Conservation (phyloP, 768 basidiomycete species). For the Hemileccinum rubropunctum region DNA sequence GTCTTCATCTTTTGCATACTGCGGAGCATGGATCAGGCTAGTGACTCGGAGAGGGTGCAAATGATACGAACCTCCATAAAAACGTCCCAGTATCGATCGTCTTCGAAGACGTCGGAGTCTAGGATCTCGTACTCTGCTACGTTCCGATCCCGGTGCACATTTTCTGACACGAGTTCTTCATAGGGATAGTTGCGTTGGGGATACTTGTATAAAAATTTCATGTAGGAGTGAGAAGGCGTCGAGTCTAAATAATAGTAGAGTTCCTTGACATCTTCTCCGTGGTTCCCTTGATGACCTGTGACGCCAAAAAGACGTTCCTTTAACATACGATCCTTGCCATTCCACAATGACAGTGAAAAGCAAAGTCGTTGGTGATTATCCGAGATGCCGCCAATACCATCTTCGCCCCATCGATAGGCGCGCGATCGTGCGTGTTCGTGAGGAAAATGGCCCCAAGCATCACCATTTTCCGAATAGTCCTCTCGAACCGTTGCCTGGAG, state of each 20-base stretch:
- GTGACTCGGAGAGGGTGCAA: constrained; percentile 4
- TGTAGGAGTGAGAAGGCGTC: constrained; percentile 98
- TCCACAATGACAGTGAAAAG: constrained; percentile 91
- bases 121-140: constrained; percentile 91
- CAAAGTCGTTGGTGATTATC: constrained; percentile 96
- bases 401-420: constrained; percentile 98
- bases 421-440: constrained; percentile 91
- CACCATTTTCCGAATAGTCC: constrained; percentile 95
- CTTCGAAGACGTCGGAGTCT: constrained; percentile 89
- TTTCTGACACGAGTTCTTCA: constrained; percentile 88
- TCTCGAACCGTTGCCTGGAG: constrained; percentile 93
- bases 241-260: constrained; percentile 98
- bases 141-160: constrained; percentile 74
- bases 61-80: constrained; percentile 80
- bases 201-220: constrained; percentile 99
- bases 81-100: constrained; percentile 96
- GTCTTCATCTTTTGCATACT: constrained; percentile 98
- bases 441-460: constrained; percentile 94
- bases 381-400: constrained; percentile 94
- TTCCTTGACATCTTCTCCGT: constrained; percentile 99
- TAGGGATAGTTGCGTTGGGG: constrained; percentile 92
- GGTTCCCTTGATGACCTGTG: constrained; percentile 96
- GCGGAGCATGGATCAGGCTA: constrained; percentile 6
- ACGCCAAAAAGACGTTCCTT: constrained; percentile 97
- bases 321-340: constrained; percentile 88